Evolutionary conservation across 1,284 basidiomycete species (phyloP).

Genomic region (Pseudozyma thailandica): DNA sequence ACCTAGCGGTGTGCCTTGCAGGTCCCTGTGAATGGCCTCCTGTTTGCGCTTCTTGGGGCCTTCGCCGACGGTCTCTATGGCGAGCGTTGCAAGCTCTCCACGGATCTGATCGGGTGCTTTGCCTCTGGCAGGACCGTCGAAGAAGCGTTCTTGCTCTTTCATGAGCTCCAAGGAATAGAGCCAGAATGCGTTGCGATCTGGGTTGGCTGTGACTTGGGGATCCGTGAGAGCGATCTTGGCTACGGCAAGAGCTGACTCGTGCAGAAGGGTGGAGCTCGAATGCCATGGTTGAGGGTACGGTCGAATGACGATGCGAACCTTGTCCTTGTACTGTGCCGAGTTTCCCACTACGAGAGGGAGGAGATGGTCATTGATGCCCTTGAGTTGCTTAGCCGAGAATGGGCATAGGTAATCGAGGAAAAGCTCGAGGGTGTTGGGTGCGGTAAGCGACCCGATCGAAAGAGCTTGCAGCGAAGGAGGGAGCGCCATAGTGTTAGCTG

Average conservation of each 20-base stretch:
- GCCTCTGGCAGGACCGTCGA: conserved; percentile 78
- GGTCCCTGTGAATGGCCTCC: conserved; percentile 69
- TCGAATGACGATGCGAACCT: conserved; percentile 82
- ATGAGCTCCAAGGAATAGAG: conserved; percentile 74
- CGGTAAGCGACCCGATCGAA: conserved; percentile 75
- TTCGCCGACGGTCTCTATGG: conserved; percentile 72
- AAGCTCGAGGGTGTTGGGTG: conserved; percentile 85
- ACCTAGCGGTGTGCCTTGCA: conserved; percentile 66
- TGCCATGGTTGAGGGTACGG: conserved; percentile 79
- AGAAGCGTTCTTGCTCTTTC: conserved; percentile 79
- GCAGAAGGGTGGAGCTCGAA: conserved; percentile 75
- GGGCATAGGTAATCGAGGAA: conserved; percentile 73
- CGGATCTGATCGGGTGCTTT: conserved; percentile 80
- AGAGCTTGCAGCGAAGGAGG: conserved; percentile 81
- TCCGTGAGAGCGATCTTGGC: conserved; percentile 71
- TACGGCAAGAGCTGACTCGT: conserved; percentile 82
- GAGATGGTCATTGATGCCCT: conserved; percentile 68
- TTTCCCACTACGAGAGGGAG: conserved; percentile 64
- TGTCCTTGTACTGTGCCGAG: conserved; percentile 73
- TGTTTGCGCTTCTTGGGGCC: conserved; percentile 65
- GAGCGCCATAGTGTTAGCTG: conserved; percentile 76
- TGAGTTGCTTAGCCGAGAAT: conserved; percentile 72
- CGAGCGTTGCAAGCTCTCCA: conserved; percentile 75
- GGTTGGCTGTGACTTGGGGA: conserved; percentile 15
- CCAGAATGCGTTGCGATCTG: conserved; percentile 54